Conservation (phyloP, 2,329 filamentous ascomycete genomes). For the Elsinoe australis region DNA sequence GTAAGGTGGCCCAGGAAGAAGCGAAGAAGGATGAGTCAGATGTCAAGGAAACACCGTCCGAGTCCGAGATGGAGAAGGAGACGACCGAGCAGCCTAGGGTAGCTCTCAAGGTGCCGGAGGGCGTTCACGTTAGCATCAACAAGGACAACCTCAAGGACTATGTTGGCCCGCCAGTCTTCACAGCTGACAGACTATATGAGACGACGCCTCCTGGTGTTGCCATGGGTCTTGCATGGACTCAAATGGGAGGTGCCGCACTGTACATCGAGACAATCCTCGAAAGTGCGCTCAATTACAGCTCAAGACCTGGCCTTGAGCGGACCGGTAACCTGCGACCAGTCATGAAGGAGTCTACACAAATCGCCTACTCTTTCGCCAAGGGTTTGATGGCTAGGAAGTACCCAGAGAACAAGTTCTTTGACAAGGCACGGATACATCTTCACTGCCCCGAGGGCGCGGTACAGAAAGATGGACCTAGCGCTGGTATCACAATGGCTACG, state of each 20-base stretch:
- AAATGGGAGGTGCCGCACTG: slow-evolving; percentile 89
- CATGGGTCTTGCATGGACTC: slow-evolving; percentile 97
- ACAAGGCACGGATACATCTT: slow-evolving; percentile 88
- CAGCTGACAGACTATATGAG: slow-evolving; percentile 90
- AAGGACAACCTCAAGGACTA: slow-evolving; percentile 94
- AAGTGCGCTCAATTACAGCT: slow-evolving; percentile 64
- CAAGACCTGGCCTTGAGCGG: slow-evolving; percentile 73
- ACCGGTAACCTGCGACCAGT: slow-evolving; percentile 93
- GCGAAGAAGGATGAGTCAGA: slow-evolving; percentile 58
- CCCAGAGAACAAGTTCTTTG: slow-evolving; percentile 88
- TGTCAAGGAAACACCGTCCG: slow-evolving; percentile 52
- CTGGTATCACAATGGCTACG: slow-evolving; percentile 98
- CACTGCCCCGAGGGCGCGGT: slow-evolving; percentile 96
- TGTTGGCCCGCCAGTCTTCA: slow-evolving; percentile 91
- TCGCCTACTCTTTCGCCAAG: slow-evolving; percentile 95
- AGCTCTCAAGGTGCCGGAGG: slow-evolving; percentile 74
- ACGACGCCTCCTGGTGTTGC: slow-evolving; percentile 86
- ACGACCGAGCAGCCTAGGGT: slow-evolving; percentile 61
- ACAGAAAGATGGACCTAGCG: slow-evolving; percentile 71
- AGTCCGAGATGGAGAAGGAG: slow-evolving; percentile 46
- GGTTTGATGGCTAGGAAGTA: slow-evolving; percentile 76
- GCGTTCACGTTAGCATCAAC: slow-evolving; percentile 75
- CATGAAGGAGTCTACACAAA: slow-evolving; percentile 95
- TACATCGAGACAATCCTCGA: slow-evolving; percentile 97
- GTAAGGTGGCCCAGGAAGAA: slow-evolving; percentile 67